Conservation (phyloP, 2,329 filamentous ascomycete genomes). For the Colletotrichum liaoningense region DNA sequence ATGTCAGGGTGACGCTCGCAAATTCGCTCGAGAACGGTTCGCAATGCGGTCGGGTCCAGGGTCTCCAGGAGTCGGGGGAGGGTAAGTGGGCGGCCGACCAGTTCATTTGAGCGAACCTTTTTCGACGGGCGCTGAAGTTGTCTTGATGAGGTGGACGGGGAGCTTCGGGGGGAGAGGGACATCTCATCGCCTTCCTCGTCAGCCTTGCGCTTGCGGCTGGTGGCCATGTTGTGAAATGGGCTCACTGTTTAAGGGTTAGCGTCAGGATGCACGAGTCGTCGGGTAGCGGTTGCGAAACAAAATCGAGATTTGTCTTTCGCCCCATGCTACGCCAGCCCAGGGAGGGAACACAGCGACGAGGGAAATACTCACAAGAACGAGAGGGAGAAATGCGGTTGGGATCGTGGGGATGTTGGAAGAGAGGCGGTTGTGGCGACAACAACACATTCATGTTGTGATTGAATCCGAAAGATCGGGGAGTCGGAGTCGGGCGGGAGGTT, state of each 20-base stretch:
- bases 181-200: conserved; percentile 87
- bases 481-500: not conserved
- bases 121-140: conserved; percentile 75
- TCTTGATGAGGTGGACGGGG: conserved; percentile 79
- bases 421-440: conserved; percentile 69
- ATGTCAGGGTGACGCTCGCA: conserved; percentile 91
- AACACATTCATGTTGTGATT: conserved; percentile 68
- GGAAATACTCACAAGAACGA: conserved; percentile 62
- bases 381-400: conserved; percentile 64
- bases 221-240: conserved; percentile 64
- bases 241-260: conserved; percentile 33
- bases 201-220: conserved; percentile 85
- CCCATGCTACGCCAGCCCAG: not conserved
- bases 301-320: not conserved
- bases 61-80: conserved; percentile 89
- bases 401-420: conserved; percentile 70
- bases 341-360: conserved; percentile 40
- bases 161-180: conserved; percentile 87
- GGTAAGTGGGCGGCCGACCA: conserved; percentile 67
- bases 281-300: not conserved
- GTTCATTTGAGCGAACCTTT: conserved; percentile 72
- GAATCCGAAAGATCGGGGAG: conserved; percentile 11
- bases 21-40: conserved; percentile 87
- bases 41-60: conserved; percentile 85
- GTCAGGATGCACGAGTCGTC: conserved; percentile 25